These are phyloP conservation scores for Leucosporidium creatinivorum DNA, from an alignment of 768 basidiomycete genomes.

Conservation along the genomic window DNA sequence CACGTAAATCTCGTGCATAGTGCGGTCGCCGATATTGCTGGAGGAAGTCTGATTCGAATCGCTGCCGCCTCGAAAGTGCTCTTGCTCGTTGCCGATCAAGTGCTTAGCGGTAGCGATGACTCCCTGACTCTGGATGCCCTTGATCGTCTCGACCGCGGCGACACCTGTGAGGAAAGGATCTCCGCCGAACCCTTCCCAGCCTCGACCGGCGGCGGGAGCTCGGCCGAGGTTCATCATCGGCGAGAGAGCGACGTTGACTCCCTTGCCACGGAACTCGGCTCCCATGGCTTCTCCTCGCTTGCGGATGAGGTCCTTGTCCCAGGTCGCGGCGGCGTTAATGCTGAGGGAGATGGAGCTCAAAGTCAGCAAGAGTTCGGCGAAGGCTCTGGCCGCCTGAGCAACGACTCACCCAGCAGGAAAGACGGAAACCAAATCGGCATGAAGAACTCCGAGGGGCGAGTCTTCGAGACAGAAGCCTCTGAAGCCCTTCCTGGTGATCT, in stretches of 20 bases:
- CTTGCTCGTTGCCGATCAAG: conserved; percentile 50
- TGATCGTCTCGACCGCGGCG: conserved; percentile 2
- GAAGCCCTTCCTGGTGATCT: neutral
- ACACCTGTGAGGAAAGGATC: conserved; percentile 26
- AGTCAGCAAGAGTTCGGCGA: neutral
- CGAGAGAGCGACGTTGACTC: conserved; percentile 40
- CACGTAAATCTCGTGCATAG: conserved; percentile 40
- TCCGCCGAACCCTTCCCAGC: conserved; percentile 25
- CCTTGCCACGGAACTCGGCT: neutral
- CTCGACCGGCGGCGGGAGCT: conserved; percentile 13
- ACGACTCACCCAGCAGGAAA: neutral
- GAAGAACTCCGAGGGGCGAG: neutral
- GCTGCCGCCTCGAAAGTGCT: conserved; percentile 43
- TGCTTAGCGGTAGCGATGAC: conserved; percentile 54
- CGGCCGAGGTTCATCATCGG: conserved; percentile 44
- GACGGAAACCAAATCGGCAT: neutral
- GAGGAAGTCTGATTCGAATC: conserved; percentile 45
- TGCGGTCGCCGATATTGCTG: conserved; percentile 42
- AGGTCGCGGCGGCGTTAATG: conserved; percentile 3
- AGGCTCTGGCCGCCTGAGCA: neutral
- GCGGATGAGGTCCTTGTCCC: conserved; percentile 1
- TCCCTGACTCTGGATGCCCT: conserved; percentile 33
- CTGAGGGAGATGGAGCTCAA: neutral
- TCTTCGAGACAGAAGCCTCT: neutral
- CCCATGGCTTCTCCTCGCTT: neutral